phyloP scores from a whole-genome alignment of 2,329 filamentous ascomycete genomes.

The Raffaelea deltoideospora region DNA sequence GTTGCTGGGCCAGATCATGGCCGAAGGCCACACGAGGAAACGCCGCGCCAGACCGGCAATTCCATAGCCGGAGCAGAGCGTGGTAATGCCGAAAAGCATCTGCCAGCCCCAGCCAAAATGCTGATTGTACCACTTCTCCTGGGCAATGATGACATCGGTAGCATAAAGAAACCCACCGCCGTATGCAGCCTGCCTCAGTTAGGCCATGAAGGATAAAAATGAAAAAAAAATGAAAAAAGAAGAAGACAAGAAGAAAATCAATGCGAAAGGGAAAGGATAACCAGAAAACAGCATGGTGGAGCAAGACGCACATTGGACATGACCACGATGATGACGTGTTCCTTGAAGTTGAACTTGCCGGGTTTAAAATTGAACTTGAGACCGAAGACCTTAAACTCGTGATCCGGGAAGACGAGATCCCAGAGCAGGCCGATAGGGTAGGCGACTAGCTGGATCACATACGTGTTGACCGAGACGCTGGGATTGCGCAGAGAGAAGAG shows the following conservation, averaged over 20 bases:
- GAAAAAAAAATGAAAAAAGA: neutral
- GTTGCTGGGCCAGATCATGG: conserved; percentile 50
- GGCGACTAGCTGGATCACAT: conserved; percentile 46
- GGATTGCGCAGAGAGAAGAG: conserved; percentile 45
- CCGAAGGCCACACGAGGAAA: conserved; percentile 44
- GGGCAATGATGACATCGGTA: conserved; percentile 34
- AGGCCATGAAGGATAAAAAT: conserved; percentile 1
- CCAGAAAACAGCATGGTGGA: too few relatives aligned
- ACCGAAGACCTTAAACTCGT: conserved; percentile 33
- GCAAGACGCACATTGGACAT: conserved; percentile 50
- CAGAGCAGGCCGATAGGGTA: conserved; percentile 42
- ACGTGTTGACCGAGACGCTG: conserved; percentile 42
- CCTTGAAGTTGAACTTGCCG: conserved; percentile 46
- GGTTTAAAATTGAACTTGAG: conserved; percentile 40
- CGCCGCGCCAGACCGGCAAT: conserved; percentile 43
- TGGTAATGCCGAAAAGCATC: conserved; percentile 42
- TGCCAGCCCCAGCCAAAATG: conserved; percentile 43
- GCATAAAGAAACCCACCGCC: conserved; percentile 42
- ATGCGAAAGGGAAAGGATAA: too few relatives aligned
- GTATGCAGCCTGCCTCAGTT: conserved; percentile 33
- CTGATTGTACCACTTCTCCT: conserved; percentile 36
- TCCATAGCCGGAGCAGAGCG: conserved; percentile 48
- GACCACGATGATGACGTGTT: conserved; percentile 45
- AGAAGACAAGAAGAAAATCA: neutral
- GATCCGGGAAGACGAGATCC: conserved; percentile 39